Evolutionary conservation across 169 alveolate species (phyloP).

Genomic region (Plasmodium inui): DNA sequence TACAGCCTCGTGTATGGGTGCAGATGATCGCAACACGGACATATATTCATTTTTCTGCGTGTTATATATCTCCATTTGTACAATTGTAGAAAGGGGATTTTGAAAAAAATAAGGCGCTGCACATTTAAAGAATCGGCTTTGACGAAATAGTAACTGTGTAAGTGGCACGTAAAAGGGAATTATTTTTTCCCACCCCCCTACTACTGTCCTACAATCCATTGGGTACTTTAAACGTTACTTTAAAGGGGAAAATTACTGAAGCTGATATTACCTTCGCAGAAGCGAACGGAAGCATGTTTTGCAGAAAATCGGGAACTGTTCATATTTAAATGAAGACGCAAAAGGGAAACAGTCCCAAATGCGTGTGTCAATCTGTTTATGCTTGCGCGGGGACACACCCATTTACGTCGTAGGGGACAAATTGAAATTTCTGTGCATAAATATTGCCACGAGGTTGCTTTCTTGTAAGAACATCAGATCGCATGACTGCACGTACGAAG

Average conservation of each 20-base stretch:
- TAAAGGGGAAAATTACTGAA: background rate
- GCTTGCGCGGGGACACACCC: background rate
- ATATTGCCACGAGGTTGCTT: background rate
- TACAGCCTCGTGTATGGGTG: background rate
- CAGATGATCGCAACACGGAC: background rate
- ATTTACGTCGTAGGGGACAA: background rate
- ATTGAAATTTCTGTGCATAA: background rate
- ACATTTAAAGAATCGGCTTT: background rate
- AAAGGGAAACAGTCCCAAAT: background rate
- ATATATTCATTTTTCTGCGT: background rate
- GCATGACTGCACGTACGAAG: background rate
- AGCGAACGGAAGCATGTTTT: background rate
- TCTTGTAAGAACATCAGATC: background rate
- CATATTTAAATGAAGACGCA: background rate
- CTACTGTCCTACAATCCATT: background rate
- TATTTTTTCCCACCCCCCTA: background rate
- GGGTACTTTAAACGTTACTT: background rate
- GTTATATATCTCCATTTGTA: background rate
- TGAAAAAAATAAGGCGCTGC: background rate
- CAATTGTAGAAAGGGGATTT: background rate
- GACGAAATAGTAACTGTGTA: background rate
- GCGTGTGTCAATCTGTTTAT: background rate
- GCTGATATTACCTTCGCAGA: background rate
- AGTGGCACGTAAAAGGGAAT: background rate
- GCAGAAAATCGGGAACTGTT: background rate